Base-by-base conservation (phyloP, 768 basidiomycete species). In the Pleurotus platypus region DNA sequence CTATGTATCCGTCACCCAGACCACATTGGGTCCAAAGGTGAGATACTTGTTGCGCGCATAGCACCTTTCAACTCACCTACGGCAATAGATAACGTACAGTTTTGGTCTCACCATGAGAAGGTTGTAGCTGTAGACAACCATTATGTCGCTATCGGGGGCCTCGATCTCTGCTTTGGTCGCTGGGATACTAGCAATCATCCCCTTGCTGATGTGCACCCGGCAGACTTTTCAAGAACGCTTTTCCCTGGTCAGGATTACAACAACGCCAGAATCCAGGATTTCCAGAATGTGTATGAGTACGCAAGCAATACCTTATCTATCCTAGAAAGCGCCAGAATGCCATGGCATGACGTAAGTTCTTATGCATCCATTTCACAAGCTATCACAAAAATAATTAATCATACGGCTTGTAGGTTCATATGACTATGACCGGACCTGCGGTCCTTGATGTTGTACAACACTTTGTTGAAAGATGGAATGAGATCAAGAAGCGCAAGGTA, bases 221-320 rank as follows among this genome's bases (percentile, higher is more conserved):
- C 92, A 2, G 79, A 94, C 63, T 94, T 94, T 66, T 70, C 72
- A 16, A 79, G 78, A 53, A 92, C 91, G 1, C 77, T 98, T 24
- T 98, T 96, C 77, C 92, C 96, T 0, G 96, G 96, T 1, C 80
- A 97, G 70, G 94, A 95, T 66, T 96, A 89, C 72, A 95, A 97
- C 69, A 92, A 98, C 58, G 92, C 93, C 1, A 83, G 94, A 7
- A 75, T 89, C 30, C 77, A 84, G 69, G 94, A 96, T 66, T 94
- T 95, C 75, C 80, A 93, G 66, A 76, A 88, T 8, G 96, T 98
- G 0, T 77, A 82, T 57, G 79, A 92, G 60, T 93, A 85, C 66
- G 82, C 84, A 20, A 87, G 83, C 64, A 91, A 88, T 58, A 77
- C 78, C 0, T 67, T 93, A 13, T 86, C 85, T 30, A 79, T 85